A percentile compares a stretch with the other conserved stretches of the same genome.
Conservation (phyloP, 352 stramenopile genomes). For the Phytopythium boreale region DNA sequence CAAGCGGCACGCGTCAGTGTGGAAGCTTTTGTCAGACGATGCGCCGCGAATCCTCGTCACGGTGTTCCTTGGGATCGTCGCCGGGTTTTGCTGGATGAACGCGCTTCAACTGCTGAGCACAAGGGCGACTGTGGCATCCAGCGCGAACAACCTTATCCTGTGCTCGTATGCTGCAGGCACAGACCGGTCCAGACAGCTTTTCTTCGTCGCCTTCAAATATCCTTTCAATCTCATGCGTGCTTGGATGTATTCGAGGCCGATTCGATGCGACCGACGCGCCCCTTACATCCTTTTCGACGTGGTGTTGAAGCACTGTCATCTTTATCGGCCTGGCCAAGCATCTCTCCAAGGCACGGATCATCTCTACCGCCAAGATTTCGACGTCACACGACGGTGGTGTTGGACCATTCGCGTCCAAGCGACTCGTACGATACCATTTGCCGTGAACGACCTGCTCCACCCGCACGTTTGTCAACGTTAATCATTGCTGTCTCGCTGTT, state of each 20-base stretch:
- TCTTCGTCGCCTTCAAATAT: slow-evolving; percentile 83
- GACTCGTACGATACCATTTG: slow-evolving; percentile 17
- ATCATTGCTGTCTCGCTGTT: not conserved
- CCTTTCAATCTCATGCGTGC: slow-evolving; percentile 21
- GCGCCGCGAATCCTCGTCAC: slow-evolving; percentile 40
- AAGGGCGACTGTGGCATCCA: slow-evolving; percentile 2
- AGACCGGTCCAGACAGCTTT: slow-evolving; percentile 48
- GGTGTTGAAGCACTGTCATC: slow-evolving; percentile 30
- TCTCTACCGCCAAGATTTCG: not conserved
- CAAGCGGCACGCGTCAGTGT: slow-evolving; percentile 9
- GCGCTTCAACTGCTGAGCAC: slow-evolving; percentile 41
- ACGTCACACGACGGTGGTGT: not conserved
- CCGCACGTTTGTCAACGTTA: not conserved
- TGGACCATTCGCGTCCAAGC: slow-evolving; percentile 9
- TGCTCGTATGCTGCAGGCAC: slow-evolving; percentile 56
- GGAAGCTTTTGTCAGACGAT: slow-evolving; percentile 20
- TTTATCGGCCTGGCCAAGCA: slow-evolving; percentile 35
- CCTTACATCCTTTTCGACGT: slow-evolving; percentile 27
- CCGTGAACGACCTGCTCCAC: not conserved
- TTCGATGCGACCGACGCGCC: not conserved
- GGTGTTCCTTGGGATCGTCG: slow-evolving; percentile 46
- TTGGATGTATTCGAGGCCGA: not conserved
- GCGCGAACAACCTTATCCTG: slow-evolving; percentile 20
- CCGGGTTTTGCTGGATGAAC: slow-evolving; percentile 67
- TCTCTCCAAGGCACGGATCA: not conserved